These are phyloP conservation scores for Mortierella sp. DNA, from an alignment of 371 early-diverging fungal species.

Conservation along the genomic window DNA sequence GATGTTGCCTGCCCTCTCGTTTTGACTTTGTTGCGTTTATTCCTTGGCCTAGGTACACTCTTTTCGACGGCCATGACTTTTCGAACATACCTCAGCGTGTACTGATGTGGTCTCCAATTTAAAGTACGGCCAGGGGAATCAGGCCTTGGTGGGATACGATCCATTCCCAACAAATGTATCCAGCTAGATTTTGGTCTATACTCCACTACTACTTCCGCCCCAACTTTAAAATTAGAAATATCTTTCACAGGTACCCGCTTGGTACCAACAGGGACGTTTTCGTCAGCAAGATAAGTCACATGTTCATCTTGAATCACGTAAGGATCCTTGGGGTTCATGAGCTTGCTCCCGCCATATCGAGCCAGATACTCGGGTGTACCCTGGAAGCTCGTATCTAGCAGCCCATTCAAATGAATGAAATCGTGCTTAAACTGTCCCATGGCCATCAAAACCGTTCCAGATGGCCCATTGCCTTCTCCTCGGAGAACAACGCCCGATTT, in stretches of 20 bases:
- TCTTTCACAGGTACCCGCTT: conserved; percentile 29
- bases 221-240: conserved; percentile 23
- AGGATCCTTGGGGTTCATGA: conserved; percentile 15
- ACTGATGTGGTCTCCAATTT: conserved; percentile 31
- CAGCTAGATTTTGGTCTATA: conserved; percentile 6
- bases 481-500: conserved; percentile 40
- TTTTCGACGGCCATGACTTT: conserved; percentile 30
- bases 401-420: conserved; percentile 33
- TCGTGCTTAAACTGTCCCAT: conserved; percentile 43
- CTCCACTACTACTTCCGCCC: conserved; percentile 28
- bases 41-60: not conserved
- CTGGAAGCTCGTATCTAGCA: conserved; percentile 37
- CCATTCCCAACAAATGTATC: conserved; percentile 27
- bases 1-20: not conserved
- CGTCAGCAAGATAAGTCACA: conserved; percentile 12
- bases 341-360: not conserved
- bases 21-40: not conserved
- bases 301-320: conserved; percentile 23
- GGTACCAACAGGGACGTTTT: conserved; percentile 36
- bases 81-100: conserved; percentile 21
- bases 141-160: conserved; percentile 28
- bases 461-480: conserved; percentile 42
- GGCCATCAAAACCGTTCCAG: conserved; percentile 32
- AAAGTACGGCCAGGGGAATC: conserved; percentile 1
- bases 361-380: conserved; percentile 31